Evolutionary conservation across 495 filamentous ascomycete species (phyloP).

Genomic region (Lophiostoma macrostomum): DNA sequence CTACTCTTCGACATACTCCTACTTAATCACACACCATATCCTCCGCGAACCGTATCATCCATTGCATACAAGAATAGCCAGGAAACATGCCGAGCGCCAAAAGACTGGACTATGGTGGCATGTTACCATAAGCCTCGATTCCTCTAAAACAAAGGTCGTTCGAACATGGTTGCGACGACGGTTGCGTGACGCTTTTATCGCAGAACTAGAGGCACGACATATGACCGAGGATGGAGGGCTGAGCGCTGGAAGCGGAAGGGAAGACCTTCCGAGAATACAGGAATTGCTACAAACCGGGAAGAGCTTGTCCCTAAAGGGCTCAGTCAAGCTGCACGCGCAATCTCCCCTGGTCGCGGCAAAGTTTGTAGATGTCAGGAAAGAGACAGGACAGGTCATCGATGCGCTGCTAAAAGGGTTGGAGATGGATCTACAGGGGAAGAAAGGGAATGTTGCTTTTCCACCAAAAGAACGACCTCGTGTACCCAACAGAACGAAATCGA

Average conservation of each 20-base stretch:
- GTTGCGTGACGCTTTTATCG: constrained; percentile 51
- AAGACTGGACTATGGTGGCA: constrained; percentile 37
- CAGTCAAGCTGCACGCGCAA: constrained; percentile 4
- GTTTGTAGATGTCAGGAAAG: constrained; percentile 10
- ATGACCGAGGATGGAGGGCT: constrained; percentile 25
- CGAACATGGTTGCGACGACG: constrained; percentile 51
- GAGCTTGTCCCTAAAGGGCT: constrained; percentile 2
- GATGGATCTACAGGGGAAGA: no score
- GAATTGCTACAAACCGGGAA: neutral
- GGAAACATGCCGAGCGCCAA: constrained; percentile 16
- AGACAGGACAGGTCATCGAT: constrained; percentile 6
- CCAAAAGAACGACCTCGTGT: neutral
- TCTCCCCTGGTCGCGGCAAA: neutral
- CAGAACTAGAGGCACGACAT: constrained; percentile 50
- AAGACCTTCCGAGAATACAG: neutral
- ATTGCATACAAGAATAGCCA: constrained; percentile 14
- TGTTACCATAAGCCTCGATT: constrained; percentile 31
- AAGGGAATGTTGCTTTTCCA: no score
- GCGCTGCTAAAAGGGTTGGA: neutral
- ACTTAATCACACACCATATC: constrained; percentile 13
- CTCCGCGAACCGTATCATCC: constrained; percentile 27
- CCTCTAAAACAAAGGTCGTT: constrained; percentile 49
- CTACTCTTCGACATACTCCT: constrained; percentile 11
- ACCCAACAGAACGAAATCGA: no score
- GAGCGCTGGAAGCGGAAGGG: neutral